These are phyloP conservation scores for Scheffersomyces ergatensis DNA, from an alignment of 805 yeast genomes.

Conservation along the genomic window DNA sequence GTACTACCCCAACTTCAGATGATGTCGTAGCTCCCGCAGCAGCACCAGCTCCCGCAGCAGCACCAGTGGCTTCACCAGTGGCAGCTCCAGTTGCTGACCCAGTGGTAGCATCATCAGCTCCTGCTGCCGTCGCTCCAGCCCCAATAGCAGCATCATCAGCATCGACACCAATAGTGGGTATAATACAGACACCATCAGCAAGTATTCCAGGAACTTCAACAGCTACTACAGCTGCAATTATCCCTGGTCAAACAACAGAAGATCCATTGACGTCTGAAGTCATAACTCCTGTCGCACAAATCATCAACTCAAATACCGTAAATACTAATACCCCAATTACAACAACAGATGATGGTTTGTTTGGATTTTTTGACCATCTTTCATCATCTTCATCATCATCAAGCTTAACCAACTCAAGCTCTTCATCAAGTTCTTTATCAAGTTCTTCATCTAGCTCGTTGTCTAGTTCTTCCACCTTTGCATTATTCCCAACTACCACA, in stretches of 20 bases:
- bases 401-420: background rate
- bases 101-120: slow-evolving; percentile 6
- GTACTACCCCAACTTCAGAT: slow-evolving; percentile 4
- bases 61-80: slow-evolving; percentile 8
- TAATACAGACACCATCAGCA: background rate
- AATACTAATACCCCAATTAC: slow-evolving; percentile 2
- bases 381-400: background rate
- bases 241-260: background rate
- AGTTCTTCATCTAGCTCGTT: slow-evolving; percentile 7
- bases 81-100: slow-evolving; percentile 4
- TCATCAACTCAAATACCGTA: too few relatives aligned
- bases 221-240: background rate
- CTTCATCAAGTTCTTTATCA: slow-evolving; percentile 3
- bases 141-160: too few relatives aligned
- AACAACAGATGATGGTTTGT: background rate
- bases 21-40: slow-evolving; percentile 4
- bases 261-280: background rate
- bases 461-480: slow-evolving; percentile 2
- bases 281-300: background rate
- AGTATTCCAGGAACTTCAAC: background rate
- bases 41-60: slow-evolving; percentile 6
- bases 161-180: slow-evolving; percentile 1
- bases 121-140: slow-evolving; percentile 7
- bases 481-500: slow-evolving; percentile 1
- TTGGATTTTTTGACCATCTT: background rate